Conservation (phyloP, 2,329 filamentous ascomycete species). For the Penicillium sp. region DNA sequence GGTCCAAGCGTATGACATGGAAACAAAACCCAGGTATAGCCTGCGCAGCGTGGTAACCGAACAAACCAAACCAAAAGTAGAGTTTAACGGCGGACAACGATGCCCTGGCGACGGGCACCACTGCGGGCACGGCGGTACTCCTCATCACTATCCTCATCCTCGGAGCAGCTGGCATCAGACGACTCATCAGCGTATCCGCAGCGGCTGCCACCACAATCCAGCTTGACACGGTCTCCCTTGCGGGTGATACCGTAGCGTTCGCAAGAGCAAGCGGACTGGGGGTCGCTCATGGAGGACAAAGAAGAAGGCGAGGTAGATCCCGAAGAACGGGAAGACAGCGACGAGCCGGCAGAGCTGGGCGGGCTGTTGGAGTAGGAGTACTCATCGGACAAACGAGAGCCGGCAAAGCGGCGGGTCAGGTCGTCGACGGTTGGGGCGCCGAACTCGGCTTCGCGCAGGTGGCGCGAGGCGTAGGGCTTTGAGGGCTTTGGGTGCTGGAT, state of each 20-base stretch:
- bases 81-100: slow-evolving; percentile 40
- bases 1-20: slow-evolving; percentile 9
- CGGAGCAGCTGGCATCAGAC: slow-evolving; percentile 69
- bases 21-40: neutral
- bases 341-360: slow-evolving; percentile 63
- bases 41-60: neutral
- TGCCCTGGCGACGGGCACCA: slow-evolving; percentile 37
- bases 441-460: slow-evolving; percentile 82
- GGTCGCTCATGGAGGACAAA: slow-evolving; percentile 66
- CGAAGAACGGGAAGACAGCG: slow-evolving; percentile 71
- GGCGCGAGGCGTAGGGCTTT: slow-evolving; percentile 80
- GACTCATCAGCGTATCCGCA: slow-evolving; percentile 72
- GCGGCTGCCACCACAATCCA: slow-evolving; percentile 87
- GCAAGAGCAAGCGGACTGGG: slow-evolving; percentile 72
- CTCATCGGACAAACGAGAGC: slow-evolving; percentile 69
- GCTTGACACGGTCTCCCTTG: slow-evolving; percentile 87
- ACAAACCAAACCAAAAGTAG: neutral
- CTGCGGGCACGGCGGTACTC: slow-evolving; percentile 39
- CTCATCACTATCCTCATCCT: slow-evolving; percentile 43
- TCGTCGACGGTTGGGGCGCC: slow-evolving; percentile 71
- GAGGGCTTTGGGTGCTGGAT: slow-evolving; percentile 89
- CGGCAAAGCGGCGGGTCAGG: slow-evolving; percentile 73
- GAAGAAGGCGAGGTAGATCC: slow-evolving; percentile 55
- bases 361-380: slow-evolving; percentile 73
- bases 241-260: slow-evolving; percentile 96